phyloP scores from a whole-genome alignment of 2,329 filamentous ascomycete genomes.

The Colletotrichum lupini region DNA sequence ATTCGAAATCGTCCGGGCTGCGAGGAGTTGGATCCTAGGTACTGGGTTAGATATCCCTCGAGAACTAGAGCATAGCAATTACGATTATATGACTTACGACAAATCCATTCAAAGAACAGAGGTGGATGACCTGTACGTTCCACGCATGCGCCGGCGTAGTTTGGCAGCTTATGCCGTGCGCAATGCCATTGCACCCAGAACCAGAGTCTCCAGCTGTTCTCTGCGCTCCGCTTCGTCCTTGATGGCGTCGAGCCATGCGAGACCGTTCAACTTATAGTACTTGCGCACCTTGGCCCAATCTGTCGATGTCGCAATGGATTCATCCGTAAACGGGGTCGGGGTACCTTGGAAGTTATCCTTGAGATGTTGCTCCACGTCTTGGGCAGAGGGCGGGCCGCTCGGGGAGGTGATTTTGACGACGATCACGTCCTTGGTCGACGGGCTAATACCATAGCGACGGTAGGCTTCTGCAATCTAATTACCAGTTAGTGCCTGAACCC shows the following conservation, averaged over 20 bases:
- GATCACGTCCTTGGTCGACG: constrained; percentile 77
- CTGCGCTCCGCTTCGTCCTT: constrained; percentile 55
- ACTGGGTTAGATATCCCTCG: neutral
- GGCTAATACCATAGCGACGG: constrained; percentile 83
- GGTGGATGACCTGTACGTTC: neutral
- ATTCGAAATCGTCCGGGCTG: neutral
- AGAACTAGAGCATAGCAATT: neutral
- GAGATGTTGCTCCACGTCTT: constrained; percentile 70
- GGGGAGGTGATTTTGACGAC: constrained; percentile 80
- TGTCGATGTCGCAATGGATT: constrained; percentile 65
- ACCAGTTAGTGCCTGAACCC: neutral
- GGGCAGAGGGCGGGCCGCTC: constrained; percentile 55
- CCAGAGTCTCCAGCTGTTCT: constrained; percentile 73
- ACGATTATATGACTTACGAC: constrained; percentile 7
- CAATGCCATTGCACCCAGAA: constrained; percentile 83
- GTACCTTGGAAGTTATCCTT: constrained; percentile 70
- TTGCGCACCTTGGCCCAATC: constrained; percentile 81
- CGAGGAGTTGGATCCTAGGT: neutral
- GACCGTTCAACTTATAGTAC: constrained; percentile 83
- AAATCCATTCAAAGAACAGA: neutral
- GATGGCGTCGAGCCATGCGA: constrained; percentile 60
- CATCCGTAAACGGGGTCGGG: constrained; percentile 69
- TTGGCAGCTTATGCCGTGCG: constrained; percentile 58
- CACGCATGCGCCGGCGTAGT: neutral
- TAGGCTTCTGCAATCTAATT: constrained; percentile 89